Evolutionary conservation across 2,329 filamentous ascomycete genomes (phyloP), one percentile per base, ranked within the genome.

Genomic region (Penicillium palitans): DNA sequence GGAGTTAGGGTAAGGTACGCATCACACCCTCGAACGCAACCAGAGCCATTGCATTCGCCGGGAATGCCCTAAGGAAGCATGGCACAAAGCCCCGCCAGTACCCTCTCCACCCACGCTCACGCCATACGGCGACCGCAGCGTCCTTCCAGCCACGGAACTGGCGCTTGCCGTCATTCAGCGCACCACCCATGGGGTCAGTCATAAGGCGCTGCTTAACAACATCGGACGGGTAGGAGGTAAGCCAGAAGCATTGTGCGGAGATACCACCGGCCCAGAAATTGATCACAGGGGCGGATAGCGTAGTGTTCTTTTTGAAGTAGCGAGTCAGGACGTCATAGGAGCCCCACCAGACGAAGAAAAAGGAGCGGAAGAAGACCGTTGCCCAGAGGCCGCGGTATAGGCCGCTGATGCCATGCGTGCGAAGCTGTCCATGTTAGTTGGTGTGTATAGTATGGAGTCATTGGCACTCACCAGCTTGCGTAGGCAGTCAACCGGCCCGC

Each of bases 331-430:
- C 67, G 69, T 97, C 93, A 79, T 99, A 99, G 60, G 87, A 90
- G n/a, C 88, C 87, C 95, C 95, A 99, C 93, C 93, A 98, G 80
- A 89, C 95, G 83, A 96, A 97, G 82, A 99, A 99, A 79, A 93
- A 96, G 15, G 87, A 86, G 19, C 95, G 85, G 79, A 98, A 98
- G 48, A 98, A 76, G 49, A 98, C 80, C 0, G 95, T 98, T 1
- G 95, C 90, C 39, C 78, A 80, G 13, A 99, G 83, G 0, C 95
- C 95, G 72, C 91, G 92, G 75, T 93, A 99, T 8, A 99, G 75
- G 37, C 93, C 95, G 24, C 76, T 72, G 3, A 97, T 68, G 46
- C 95, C 93, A 73, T 98, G 91, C 51, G 73, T 69, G 27, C 73
- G 72, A 49, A 81, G 70, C 78, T 81, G 52, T 19, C 2, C 21